Conservation (phyloP, 2,329 filamentous ascomycete species). For the Alternaria ethzedia region DNA sequence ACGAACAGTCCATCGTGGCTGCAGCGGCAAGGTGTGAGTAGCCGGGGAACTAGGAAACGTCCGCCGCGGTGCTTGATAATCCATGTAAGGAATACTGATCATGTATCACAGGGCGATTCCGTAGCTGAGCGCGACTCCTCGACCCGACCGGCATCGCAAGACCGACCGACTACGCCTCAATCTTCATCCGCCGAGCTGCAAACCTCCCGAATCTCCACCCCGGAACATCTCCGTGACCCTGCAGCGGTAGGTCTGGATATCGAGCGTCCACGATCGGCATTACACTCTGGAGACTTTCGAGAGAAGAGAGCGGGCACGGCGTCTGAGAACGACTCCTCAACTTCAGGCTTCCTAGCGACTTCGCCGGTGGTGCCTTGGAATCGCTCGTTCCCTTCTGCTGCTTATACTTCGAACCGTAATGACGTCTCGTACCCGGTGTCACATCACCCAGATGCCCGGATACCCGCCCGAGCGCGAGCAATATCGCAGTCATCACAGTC, state of each 20-base stretch:
- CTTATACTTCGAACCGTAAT: constrained; percentile 27
- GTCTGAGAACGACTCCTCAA: constrained; percentile 15
- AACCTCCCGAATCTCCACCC: constrained; percentile 38
- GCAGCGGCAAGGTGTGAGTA: constrained; percentile 60
- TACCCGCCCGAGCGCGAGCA: constrained; percentile 52
- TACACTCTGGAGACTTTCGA: constrained; percentile 68
- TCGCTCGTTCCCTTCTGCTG: constrained; percentile 51
- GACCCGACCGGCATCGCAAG: constrained; percentile 30
- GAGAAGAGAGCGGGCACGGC: constrained; percentile 51
- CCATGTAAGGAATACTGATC: constrained; percentile 20
- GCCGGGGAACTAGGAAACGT: neutral
- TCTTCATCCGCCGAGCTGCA: constrained; percentile 45
- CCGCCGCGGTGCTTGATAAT: neutral
- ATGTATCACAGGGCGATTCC: constrained; percentile 21
- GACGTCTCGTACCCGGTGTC: constrained; percentile 24
- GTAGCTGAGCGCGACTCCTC: constrained; percentile 17
- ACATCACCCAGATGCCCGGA: constrained; percentile 26
- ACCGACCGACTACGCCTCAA: constrained; percentile 41
- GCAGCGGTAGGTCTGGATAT: constrained; percentile 61
- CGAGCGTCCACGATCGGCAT: constrained; percentile 78
- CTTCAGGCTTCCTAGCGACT: constrained; percentile 46
- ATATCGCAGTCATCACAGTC: constrained; percentile 68
- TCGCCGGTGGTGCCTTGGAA: constrained; percentile 67
- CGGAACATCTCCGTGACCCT: constrained; percentile 35
- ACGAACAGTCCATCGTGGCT: constrained; percentile 78